These are phyloP conservation scores for Fraxinus paxiana DNA, from an alignment of 305 asterid genomes.

Conservation along the genomic window DNA sequence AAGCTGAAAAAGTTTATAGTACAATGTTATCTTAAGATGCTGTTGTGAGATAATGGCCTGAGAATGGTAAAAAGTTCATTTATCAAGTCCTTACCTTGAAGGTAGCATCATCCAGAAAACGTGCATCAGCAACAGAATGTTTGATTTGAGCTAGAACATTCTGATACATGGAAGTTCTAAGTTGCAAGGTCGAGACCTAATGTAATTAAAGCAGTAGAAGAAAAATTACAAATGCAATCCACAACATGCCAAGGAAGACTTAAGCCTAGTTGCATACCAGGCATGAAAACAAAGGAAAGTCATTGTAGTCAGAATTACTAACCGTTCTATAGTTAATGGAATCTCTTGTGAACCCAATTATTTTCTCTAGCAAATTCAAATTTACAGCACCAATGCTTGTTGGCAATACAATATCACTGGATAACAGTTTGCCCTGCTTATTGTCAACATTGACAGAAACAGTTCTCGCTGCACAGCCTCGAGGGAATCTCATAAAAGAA, in stretches of 20 bases:
- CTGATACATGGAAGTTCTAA: constrained; percentile 49
- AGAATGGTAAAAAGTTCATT: constrained; percentile 1
- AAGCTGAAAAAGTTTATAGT: constrained; percentile 37
- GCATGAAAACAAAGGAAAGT: neutral
- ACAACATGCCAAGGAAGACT: neutral
- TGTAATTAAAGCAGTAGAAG: constrained; percentile 9
- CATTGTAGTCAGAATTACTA: constrained; percentile 13
- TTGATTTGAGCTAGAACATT: constrained; percentile 57
- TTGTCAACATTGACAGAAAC: constrained; percentile 35
- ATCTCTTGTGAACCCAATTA: constrained; percentile 29
- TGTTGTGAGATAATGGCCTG: constrained; percentile 11
- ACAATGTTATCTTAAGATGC: constrained; percentile 18
- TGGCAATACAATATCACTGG: constrained; percentile 52
- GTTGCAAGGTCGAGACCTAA: constrained; percentile 48
- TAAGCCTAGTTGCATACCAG: neutral
- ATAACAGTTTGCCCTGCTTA: constrained; percentile 32
- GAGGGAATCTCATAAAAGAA: constrained; percentile 75
- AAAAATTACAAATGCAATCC: constrained; percentile 7
- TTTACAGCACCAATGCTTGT: constrained; percentile 37
- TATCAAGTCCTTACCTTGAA: constrained; percentile 41
- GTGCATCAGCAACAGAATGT: constrained; percentile 57
- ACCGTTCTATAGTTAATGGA: constrained; percentile 36
- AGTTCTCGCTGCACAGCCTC: constrained; percentile 45
- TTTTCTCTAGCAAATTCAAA: constrained; percentile 44
- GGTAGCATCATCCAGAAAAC: constrained; percentile 52